Evolutionary conservation across 1,284 basidiomycete genomes (phyloP), one percentile per base, ranked within the genome.

Genomic region (Boletus semigastroideus): DNA sequence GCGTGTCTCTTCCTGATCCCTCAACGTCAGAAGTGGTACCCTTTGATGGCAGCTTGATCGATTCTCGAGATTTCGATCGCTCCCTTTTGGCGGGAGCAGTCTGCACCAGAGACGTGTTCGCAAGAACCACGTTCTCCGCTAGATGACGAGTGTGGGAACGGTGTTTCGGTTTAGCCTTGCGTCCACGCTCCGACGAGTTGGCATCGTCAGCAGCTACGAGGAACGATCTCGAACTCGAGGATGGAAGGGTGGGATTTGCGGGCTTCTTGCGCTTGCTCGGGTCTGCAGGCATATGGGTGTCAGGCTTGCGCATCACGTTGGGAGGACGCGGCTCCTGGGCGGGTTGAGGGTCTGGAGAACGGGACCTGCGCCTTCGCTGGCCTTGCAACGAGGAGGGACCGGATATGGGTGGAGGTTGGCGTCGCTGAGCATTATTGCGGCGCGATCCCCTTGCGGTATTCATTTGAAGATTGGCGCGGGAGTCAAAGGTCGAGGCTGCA

Each of bases 51-150:
- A 66, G 16, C 38, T 38, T 60, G 22, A 36, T 12, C 0, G 68
- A 68, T 34, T 68, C 66, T 27, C 65, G 55, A 30, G 66, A 71
- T 46, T 64, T 69, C 10, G 68, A 71, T 38, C 57, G 55, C 44
- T 69, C 66, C 48, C 48, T 57, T 49, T 56, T 68, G 30, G 38
- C n/a, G 17, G 51, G 43, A 28, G 45, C 3, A 13, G 25, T 34
- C 14, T 43, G 45, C 1, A 17, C 13, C 16, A 67, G 55, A 40
- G 65, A 52, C 4, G 46, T 33, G 5, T 41, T 47, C 19, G 50
- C 36, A 37, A 51, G 55, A 33, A 54, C 22, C 28, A 48, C 37
- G 42, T 70, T 70, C 46, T 68, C 66, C 1, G 44, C 27, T 25
- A 66, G 45, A 42, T 56, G 53, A 9, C 66, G 69, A 52, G 54